Evolutionary conservation across 305 asterid species (phyloP), one percentile per base, ranked within the genome.

Genomic region (Fraxinus albicans): DNA sequence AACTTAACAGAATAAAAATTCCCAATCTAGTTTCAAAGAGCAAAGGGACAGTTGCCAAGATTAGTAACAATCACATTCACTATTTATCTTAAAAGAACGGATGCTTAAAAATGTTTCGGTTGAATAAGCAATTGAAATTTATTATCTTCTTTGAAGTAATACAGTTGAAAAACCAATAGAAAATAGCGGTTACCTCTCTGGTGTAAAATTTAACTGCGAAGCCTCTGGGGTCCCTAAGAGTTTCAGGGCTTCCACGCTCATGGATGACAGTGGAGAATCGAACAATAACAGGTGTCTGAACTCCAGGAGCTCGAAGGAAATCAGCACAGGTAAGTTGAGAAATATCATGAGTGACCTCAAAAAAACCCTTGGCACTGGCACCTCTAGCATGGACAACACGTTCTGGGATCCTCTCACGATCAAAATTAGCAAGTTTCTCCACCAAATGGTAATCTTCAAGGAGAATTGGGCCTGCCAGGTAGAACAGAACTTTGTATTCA

Each of bases 191-290:
- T 88, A 95, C 99, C 98, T 95, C 98, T 85, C 99, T 83, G 76
- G 99, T 95, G 92, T 95, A 95, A 75, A 95, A 93, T 60, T 94
- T 95, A 78, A 92, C 93, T n/a, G 99, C 99, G 60, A 95, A 94
- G 0, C 99, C 99, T 82, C 99, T 88, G 60, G 98, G 98, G 81
- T 95, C 99, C 31, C 98, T 87, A 86, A 95, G 87, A 72, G 98
- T 95, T 89, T 95, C 98, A 38, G 99, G 99, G 87, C 99, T 95
- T 73, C 98, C 99, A 60, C 98, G 98, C 86, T 95, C 99, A 42
- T 95, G 99, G 87, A 94, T 94, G 77, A 95, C 99, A 25, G 99
- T 90, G 21, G 93, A 90, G 86, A 90, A 90, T 33, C 91, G 88
- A 65, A 85, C 90, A 73, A 90, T 88, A 25, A 90, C 90, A 34